These are phyloP conservation scores for Lactifluus volemus DNA, from an alignment of 768 basidiomycete species.

Conservation along the genomic window DNA sequence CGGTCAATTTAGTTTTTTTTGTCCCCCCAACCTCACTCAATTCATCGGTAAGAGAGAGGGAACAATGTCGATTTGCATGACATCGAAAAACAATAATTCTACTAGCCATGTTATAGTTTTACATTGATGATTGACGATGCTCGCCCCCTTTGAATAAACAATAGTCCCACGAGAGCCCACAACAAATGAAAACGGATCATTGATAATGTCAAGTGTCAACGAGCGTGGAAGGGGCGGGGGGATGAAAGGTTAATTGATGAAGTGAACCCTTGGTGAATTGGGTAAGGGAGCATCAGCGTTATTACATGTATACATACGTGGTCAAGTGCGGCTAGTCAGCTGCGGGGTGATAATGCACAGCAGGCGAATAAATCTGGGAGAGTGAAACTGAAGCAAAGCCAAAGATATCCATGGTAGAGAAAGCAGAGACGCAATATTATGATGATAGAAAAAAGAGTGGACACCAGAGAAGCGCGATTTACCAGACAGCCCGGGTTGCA, in stretches of 20 bases:
- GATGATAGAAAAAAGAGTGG: not conserved
- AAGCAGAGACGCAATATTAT: not conserved
- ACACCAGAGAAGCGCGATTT: not conserved
- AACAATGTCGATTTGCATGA: constrained; percentile 7
- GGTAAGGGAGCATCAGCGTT: constrained; percentile 10
- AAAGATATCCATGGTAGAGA: not conserved
- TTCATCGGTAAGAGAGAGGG: not conserved
- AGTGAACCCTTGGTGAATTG: constrained; percentile 6
- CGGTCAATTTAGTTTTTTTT: not conserved
- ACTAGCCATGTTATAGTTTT: constrained; percentile 3
- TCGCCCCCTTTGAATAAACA: constrained; percentile 14
- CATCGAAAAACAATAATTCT: constrained; percentile 12
- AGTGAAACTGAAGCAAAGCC: not conserved
- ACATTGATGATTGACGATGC: constrained; percentile 12
- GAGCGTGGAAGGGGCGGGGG: not conserved
- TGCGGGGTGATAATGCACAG: not conserved
- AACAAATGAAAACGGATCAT: not conserved
- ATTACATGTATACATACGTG: constrained; percentile 16
- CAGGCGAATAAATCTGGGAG: not conserved
- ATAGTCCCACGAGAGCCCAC: constrained; percentile 9
- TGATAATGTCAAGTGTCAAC: constrained; percentile 1
- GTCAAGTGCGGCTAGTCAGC: not conserved
- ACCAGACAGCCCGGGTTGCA: constrained; percentile 16
- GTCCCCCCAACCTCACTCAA: not conserved
- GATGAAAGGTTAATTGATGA: not conserved